Evolutionary conservation across 371 early-diverging fungal species (phyloP).

Genomic region (Chytridium lagenaria): DNA sequence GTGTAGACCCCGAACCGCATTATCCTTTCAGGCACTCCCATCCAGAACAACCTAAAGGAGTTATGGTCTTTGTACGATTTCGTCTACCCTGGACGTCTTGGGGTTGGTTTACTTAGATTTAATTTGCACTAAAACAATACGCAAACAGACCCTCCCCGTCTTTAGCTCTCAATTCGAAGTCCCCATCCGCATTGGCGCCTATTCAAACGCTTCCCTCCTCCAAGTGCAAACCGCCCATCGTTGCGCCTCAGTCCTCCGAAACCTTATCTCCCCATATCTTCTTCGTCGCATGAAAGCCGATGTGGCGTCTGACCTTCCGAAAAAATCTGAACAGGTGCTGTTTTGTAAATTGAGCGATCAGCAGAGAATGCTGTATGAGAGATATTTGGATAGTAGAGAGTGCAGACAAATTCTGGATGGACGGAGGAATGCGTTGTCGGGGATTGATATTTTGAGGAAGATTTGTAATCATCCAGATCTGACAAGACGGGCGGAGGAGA

Average conservation of each 20-base stretch:
- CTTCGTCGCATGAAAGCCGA: conserved; percentile 93
- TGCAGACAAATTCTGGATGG: conserved; percentile 75
- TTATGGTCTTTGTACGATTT: conserved; percentile 98
- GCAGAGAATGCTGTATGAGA: conserved; percentile 81
- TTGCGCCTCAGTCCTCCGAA: conserved; percentile 88
- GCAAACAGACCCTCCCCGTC: conserved; percentile 78
- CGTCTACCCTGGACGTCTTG: conserved; percentile 92
- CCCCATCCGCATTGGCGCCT: conserved; percentile 92
- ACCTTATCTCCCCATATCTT: conserved; percentile 93
- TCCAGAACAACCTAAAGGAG: conserved; percentile 97
- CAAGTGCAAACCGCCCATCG: conserved; percentile 93
- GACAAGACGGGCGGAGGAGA: conserved; percentile 38
- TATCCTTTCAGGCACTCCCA: conserved; percentile 96
- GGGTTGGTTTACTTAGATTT: conserved; percentile 56
- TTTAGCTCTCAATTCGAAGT: conserved; percentile 91
- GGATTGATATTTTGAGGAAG: conserved; percentile 95
- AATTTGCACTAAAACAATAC: neutral
- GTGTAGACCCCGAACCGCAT: conserved; percentile 82
- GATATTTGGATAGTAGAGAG: conserved; percentile 76
- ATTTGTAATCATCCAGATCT: conserved; percentile 98
- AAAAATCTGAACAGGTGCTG: conserved; percentile 91
- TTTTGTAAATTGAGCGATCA: conserved; percentile 87
- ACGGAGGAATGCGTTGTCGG: conserved; percentile 81
- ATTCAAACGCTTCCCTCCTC: conserved; percentile 84
- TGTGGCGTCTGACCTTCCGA: conserved; percentile 89